Percentiles rank a stretch among this genome's conserved stretches.
These are phyloP conservation scores for Chaetomium tenue DNA, from an alignment of 495 filamentous ascomycete genomes.

Conservation along the genomic window DNA sequence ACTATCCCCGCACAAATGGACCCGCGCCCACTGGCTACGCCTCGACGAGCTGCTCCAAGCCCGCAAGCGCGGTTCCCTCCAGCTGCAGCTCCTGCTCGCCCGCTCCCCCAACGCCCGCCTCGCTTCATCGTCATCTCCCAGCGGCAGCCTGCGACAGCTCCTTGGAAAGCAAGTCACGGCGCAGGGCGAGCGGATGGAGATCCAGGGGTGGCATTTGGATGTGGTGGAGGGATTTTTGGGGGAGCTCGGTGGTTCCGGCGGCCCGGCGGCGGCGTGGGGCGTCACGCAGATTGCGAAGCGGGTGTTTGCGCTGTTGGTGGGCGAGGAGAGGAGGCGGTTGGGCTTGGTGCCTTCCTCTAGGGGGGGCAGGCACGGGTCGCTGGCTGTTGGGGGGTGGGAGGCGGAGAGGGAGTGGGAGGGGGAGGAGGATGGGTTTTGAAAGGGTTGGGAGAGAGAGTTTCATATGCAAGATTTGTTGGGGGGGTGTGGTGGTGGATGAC, in stretches of 20 bases:
- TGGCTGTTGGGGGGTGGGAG: neutral
- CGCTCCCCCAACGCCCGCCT: neutral
- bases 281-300: conserved; percentile 46
- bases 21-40: conserved; percentile 43
- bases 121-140: neutral
- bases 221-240: conserved; percentile 47
- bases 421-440: neutral
- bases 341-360: conserved; percentile 24
- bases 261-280: conserved; percentile 38
- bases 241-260: conserved; percentile 32
- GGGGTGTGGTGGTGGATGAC: neutral
- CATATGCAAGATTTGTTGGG: neutral
- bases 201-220: conserved; percentile 55
- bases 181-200: conserved; percentile 38
- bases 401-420: neutral
- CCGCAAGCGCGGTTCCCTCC: conserved; percentile 29
- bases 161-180: conserved; percentile 39
- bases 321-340: conserved; percentile 42
- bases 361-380: conserved; percentile 7
- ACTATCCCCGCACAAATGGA: conserved; percentile 43
- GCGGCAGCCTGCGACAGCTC: conserved; percentile 1
- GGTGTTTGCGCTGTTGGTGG: conserved; percentile 51
- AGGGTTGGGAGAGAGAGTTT: neutral
- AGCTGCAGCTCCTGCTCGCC: conserved; percentile 30
- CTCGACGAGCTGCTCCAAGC: conserved; percentile 42